Conservation (phyloP, 164 flowering plant species). For the Vitis labrusca region DNA sequence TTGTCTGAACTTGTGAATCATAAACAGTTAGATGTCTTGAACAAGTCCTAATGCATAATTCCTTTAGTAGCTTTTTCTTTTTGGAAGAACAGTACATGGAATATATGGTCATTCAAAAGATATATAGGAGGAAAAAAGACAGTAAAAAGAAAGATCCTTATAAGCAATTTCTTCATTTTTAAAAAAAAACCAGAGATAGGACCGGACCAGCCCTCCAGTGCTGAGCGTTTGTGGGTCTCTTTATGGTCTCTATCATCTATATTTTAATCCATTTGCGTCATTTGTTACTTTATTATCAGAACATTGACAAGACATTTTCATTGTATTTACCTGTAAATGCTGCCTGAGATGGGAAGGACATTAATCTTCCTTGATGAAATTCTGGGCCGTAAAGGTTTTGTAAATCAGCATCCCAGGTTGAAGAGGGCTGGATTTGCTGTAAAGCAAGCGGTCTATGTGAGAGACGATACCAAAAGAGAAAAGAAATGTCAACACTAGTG, state of each 20-base stretch:
- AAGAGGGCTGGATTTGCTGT: slow-evolving; percentile 56
- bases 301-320: slow-evolving; percentile 5
- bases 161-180: too few species aligned
- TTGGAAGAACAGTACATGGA: slow-evolving; percentile 1
- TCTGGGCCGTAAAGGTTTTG: slow-evolving; percentile 56
- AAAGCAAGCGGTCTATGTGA: slow-evolving; percentile 4
- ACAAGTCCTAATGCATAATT: slow-evolving; percentile 6
- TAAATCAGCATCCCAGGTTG: slow-evolving; percentile 68
- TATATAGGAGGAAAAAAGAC: slow-evolving; percentile 10
- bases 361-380: slow-evolving; percentile 56
- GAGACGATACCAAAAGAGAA: not conserved
- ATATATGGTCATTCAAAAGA: slow-evolving; percentile 7
- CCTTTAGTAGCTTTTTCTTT: slow-evolving; percentile 4
- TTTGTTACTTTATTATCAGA: slow-evolving; percentile 7
- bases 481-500: not conserved
- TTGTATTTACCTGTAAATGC: slow-evolving; percentile 45
- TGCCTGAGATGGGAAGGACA: slow-evolving; percentile 43
- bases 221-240: slow-evolving; percentile 10
- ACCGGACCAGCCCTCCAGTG: too few species aligned
- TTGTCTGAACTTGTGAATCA: not conserved
- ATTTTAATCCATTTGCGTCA: slow-evolving; percentile 17
- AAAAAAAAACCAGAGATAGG: too few species aligned
- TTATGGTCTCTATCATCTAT: slow-evolving; percentile 11
- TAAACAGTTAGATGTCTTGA: slow-evolving; percentile 4
- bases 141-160: slow-evolving; percentile 16